Evolutionary conservation across 768 basidiomycete species (phyloP), one percentile per base, ranked within the genome.

Genomic region (Mycena alexandri): DNA sequence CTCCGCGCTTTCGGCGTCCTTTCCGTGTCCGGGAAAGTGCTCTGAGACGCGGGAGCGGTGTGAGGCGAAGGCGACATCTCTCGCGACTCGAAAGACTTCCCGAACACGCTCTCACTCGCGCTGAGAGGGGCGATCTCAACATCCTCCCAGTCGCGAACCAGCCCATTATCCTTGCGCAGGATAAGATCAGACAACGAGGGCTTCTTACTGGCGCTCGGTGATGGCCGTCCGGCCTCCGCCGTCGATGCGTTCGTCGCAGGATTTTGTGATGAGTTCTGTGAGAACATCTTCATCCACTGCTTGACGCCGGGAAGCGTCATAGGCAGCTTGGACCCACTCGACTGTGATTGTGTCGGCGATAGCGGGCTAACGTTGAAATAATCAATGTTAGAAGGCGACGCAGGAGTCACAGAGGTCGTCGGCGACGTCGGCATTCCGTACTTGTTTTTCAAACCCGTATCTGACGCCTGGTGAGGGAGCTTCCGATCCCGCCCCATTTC

Each of bases 281-380:
- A 29, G 51, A 84, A 84, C 68, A 84, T 87, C 70, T 82, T 90
- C 48, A 94, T 76, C 93, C 93, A 94, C 72, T 91, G 92, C 77
- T 89, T 90, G 25, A 94, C 93, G 24, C 89, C 93, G 58, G 92
- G 90, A 21, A 92, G 83, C 21, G 87, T 93, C 76, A 87, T 92
- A 1, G 93, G 93, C 52, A 94, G 80, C 72, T 89, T 84, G 43
- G 78, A 75, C 73, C 79, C 77, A 67, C 78, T 72, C 70, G 79
- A 78, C 68, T 80, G 77, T 13, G 79, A 78, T 68, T 80, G 77
- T 13, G 80, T 76, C 24, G 82, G 73, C 10, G 82, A 78, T 58
- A 83, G 77, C 14, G 82, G 79, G 19, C 79, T 71, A 25, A 79
- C 65, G 56, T 79, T 79, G 72, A 87, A 79, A 71, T 87, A 86